Conservation (phyloP, 345 rosid species). For the Aquilaria malaccensis region DNA sequence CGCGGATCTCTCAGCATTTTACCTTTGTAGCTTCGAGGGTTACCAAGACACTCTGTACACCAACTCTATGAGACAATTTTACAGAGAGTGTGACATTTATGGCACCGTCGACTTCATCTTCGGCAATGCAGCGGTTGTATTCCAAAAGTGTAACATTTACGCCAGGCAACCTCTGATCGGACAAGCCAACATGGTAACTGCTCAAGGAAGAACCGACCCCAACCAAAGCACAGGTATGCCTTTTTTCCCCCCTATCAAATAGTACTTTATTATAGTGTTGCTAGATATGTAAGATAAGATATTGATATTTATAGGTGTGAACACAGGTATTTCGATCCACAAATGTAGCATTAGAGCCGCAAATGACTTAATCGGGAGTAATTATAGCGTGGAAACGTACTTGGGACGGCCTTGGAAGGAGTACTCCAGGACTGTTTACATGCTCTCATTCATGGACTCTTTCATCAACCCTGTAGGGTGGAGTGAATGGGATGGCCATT, state of each 20-base stretch:
- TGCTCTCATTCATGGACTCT: conserved; percentile 32
- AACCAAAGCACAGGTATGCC: conserved; percentile 46
- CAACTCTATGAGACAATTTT: conserved; percentile 45
- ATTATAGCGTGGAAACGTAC: conserved; percentile 28
- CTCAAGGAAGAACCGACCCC: conserved; percentile 47
- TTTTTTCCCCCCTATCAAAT: too few species aligned
- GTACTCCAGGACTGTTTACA: conserved; percentile 37
- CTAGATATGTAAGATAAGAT: too few species aligned
- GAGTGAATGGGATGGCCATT: conserved; percentile 38
- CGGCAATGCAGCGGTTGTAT: conserved; percentile 34
- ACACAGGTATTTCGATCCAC: conserved; percentile 39
- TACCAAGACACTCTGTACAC: conserved; percentile 52
- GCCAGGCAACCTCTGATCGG: not conserved
- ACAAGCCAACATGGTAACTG: conserved; percentile 30
- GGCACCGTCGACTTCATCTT: conserved; percentile 61
- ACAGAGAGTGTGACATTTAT: conserved; percentile 47
- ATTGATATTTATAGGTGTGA: too few species aligned
- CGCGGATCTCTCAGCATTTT: conserved; percentile 45
- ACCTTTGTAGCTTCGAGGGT: conserved; percentile 48
- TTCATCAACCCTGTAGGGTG: conserved; percentile 41
- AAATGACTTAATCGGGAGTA: conserved; percentile 22
- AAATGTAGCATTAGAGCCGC: conserved; percentile 33
- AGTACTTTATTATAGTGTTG: too few species aligned
- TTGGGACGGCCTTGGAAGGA: conserved; percentile 55
- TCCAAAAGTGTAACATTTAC: conserved; percentile 28